These are phyloP conservation scores for Chytriomyces sp. DNA, from an alignment of 192 early-diverging fungal genomes.

Conservation along the genomic window DNA sequence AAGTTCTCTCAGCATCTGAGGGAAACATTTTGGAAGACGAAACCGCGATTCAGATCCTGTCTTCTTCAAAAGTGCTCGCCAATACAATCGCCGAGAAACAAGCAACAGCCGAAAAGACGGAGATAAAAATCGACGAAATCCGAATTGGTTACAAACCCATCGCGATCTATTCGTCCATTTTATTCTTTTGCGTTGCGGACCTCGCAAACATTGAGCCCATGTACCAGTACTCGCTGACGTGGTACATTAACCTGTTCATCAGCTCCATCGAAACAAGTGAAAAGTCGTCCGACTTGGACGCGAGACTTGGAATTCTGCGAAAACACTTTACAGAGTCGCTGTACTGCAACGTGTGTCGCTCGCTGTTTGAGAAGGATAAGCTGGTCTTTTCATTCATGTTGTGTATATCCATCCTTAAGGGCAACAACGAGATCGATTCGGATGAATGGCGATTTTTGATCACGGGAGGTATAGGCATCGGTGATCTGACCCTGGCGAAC, in stretches of 20 bases:
- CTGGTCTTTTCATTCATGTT: conserved; percentile 65
- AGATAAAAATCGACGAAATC: conserved; percentile 66
- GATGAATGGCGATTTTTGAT: conserved; percentile 62
- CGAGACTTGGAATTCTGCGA: conserved; percentile 51
- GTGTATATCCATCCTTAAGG: conserved; percentile 55
- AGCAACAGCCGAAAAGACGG: conserved; percentile 64
- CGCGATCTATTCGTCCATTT: conserved; percentile 55
- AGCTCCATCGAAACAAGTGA: conserved; percentile 59
- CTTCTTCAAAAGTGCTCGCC: conserved; percentile 65
- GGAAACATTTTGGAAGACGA: conserved; percentile 71
- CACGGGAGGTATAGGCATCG: conserved; percentile 60
- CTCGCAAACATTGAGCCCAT: conserved; percentile 69
- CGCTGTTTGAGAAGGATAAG: conserved; percentile 71
- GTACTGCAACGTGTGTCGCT: conserved; percentile 65
- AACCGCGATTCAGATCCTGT: conserved; percentile 66
- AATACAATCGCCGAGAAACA: conserved; percentile 67
- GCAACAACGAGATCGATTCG: conserved; percentile 54
- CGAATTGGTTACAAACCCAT: conserved; percentile 66
- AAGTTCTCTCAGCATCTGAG: conserved; percentile 61
- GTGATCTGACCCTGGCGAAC: conserved; percentile 35
- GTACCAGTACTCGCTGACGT: conserved; percentile 68
- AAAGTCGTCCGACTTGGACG: conserved; percentile 59
- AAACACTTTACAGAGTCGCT: conserved; percentile 63
- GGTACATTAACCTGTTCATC: conserved; percentile 68
- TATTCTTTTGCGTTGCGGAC: conserved; percentile 70